Evolutionary conservation across 2,329 filamentous ascomycete species (phyloP).

Genomic region (Pezicula neosporulosa): DNA sequence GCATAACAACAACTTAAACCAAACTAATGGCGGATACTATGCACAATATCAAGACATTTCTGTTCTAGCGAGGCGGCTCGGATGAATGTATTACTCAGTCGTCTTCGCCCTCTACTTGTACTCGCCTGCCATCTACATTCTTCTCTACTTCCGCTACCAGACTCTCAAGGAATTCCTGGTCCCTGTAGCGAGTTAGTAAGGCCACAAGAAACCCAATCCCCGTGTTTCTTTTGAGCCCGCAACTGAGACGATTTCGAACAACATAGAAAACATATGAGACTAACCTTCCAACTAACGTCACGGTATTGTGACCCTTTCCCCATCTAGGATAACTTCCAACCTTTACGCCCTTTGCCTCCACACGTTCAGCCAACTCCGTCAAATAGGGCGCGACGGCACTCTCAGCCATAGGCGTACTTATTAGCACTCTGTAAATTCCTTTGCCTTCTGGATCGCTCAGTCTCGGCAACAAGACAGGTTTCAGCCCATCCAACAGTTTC

Average conservation of each 20-base stretch:
- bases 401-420: conserved; percentile 85
- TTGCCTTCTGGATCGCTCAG: conserved; percentile 77
- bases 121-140: conserved; percentile 69
- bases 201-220: conserved; percentile 9
- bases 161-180: conserved; percentile 73
- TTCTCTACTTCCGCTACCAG: conserved; percentile 74
- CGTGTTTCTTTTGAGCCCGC: neutral
- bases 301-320: conserved; percentile 83
- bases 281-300: conserved; percentile 74
- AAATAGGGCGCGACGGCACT: conserved; percentile 81
- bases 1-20: too few species aligned
- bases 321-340: conserved; percentile 94
- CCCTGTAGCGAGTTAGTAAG: conserved; percentile 36
- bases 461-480: conserved; percentile 65
- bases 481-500: conserved; percentile 72
- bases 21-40: too few species aligned
- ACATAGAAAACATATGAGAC: conserved; percentile 10
- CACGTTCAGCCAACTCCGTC: conserved; percentile 71
- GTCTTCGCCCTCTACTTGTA: conserved; percentile 69
- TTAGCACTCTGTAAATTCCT: conserved; percentile 72
- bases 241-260: too few species aligned
- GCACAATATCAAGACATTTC: too few species aligned
- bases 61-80: too few species aligned
- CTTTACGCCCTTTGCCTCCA: conserved; percentile 77
- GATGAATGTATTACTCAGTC: conserved; percentile 33